Conservation (phyloP, 257 asterid genomes). For the Paulownia fortunei region DNA sequence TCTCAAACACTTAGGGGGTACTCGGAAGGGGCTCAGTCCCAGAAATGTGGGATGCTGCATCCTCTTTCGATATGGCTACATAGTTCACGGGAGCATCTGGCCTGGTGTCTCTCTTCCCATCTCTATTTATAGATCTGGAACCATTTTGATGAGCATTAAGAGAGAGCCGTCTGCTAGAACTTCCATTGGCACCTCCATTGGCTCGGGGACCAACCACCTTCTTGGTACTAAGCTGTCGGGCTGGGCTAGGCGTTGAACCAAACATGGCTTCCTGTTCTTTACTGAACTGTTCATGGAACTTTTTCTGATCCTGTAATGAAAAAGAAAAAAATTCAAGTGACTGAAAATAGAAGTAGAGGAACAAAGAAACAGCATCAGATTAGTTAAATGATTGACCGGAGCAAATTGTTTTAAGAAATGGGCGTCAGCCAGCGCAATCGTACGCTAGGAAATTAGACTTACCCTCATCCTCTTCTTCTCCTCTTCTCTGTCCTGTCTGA, state of each 20-base stretch:
- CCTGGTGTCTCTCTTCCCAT: constrained; percentile 73
- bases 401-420: neutral
- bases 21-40: constrained; percentile 24
- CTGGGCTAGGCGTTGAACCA: constrained; percentile 90
- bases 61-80: constrained; percentile 78
- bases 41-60: constrained; percentile 53
- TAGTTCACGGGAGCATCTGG: constrained; percentile 75
- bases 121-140: constrained; percentile 68
- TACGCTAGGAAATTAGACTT: constrained; percentile 24
- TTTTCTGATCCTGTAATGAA: constrained; percentile 72
- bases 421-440: neutral
- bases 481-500: constrained; percentile 95
- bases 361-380: neutral
- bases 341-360: neutral
- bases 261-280: constrained; percentile 71
- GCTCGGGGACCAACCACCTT: constrained; percentile 72
- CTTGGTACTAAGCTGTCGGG: constrained; percentile 68
- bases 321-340: constrained; percentile 12
- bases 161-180: constrained; percentile 75
- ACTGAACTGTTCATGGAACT: constrained; percentile 66
- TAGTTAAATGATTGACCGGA: neutral
- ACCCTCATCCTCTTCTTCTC: constrained; percentile 98
- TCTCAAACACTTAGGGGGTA: constrained; percentile 27
- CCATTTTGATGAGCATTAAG: constrained; percentile 86
- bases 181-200: constrained; percentile 77